Conservation (phyloP, 2,329 filamentous ascomycete species). For the Diplodia intermedia region DNA sequence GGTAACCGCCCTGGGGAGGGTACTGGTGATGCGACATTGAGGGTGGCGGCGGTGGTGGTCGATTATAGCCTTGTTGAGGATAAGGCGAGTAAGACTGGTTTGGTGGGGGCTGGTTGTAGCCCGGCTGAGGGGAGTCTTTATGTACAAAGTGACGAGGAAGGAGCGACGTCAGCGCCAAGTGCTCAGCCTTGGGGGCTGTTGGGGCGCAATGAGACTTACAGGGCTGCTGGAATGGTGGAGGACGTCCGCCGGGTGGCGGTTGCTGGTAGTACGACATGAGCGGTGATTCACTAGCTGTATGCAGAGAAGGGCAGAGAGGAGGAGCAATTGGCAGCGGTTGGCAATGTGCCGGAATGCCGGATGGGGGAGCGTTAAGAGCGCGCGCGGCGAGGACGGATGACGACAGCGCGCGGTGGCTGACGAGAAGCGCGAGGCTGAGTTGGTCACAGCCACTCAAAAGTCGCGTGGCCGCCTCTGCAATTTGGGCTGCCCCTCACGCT, state of each 20-base stretch:
- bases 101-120: constrained; percentile 32
- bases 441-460: constrained; percentile 18
- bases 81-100: constrained; percentile 37
- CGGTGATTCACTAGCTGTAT: background rate
- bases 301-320: background rate
- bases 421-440: constrained; percentile 15
- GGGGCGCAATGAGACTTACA: constrained; percentile 39
- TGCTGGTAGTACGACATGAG: constrained; percentile 41
- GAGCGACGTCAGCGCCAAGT: constrained; percentile 36
- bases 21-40: constrained; percentile 41
- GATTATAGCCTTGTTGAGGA: constrained; percentile 38
- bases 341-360: constrained; percentile 6
- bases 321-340: constrained; percentile 17
- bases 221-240: constrained; percentile 39
- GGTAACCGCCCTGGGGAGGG: constrained; percentile 42
- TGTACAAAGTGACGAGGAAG: background rate
- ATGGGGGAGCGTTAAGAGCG: background rate
- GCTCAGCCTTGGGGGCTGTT: constrained; percentile 3
- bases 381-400: constrained; percentile 13
- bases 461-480: constrained; percentile 7
- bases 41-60: constrained; percentile 28
- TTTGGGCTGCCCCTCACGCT: background rate
- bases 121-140: constrained; percentile 32
- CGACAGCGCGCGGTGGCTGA: constrained; percentile 22
- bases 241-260: constrained; percentile 42